Percentiles rank a stretch among this genome's conserved stretches.
Evolutionary conservation across 2,329 filamentous ascomycete genomes (phyloP).

Genomic region (Fusarium sarcochroum): DNA sequence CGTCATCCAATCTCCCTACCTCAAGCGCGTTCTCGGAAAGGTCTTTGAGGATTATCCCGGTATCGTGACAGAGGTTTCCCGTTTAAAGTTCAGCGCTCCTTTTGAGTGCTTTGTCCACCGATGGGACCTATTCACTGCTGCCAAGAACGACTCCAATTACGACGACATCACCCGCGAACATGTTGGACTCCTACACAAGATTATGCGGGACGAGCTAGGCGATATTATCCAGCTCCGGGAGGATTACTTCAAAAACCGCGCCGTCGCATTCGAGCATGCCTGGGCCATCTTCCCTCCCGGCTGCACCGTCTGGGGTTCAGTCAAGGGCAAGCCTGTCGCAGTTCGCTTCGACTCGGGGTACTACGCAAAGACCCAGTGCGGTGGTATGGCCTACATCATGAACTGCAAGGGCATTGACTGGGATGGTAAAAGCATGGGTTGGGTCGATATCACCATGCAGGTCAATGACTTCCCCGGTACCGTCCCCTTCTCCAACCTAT

Average conservation of each 20-base stretch:
- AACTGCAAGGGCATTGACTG: slow-evolving; percentile 62
- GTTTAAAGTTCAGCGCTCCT: slow-evolving; percentile 71
- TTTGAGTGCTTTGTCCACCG: slow-evolving; percentile 77
- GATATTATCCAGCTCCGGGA: slow-evolving; percentile 64
- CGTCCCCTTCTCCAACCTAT: slow-evolving; percentile 59
- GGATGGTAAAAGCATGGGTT: slow-evolving; percentile 63
- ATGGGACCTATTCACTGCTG: slow-evolving; percentile 65
- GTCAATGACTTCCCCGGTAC: slow-evolving; percentile 61
- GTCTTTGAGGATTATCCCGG: slow-evolving; percentile 72
- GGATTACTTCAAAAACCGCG: slow-evolving; percentile 67
- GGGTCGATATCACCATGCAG: slow-evolving; percentile 51
- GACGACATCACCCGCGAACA: slow-evolving; percentile 62
- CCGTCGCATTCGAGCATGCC: slow-evolving; percentile 66
- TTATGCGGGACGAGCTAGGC: slow-evolving; percentile 65
- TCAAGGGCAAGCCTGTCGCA: slow-evolving; percentile 57
- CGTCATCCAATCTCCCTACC: slow-evolving; percentile 72
- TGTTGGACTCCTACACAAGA: slow-evolving; percentile 61
- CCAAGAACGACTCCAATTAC: slow-evolving; percentile 57
- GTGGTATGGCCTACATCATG: slow-evolving; percentile 57
- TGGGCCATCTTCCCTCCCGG: slow-evolving; percentile 69
- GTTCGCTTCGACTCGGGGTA: slow-evolving; percentile 56
- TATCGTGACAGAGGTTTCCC: slow-evolving; percentile 70
- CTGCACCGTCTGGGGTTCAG: slow-evolving; percentile 56
- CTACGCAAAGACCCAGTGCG: slow-evolving; percentile 56
- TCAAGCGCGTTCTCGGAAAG: slow-evolving; percentile 69